Evolutionary conservation across 257 asterid genomes (phyloP), one percentile per base, ranked within the genome.

Genomic region (Datura wrightii): DNA sequence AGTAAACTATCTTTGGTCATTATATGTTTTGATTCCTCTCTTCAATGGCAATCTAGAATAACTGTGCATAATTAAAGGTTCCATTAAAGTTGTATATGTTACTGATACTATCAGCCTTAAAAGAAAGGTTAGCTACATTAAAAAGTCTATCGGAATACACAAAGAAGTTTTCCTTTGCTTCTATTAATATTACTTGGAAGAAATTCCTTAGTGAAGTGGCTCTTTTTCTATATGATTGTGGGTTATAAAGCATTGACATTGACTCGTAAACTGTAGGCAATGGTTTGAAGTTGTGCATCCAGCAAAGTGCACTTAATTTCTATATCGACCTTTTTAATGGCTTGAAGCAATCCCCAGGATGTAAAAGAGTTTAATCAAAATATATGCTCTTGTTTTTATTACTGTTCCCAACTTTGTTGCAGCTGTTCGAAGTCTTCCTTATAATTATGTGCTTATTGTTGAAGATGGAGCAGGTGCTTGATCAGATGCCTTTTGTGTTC

Each of bases 201-300:
- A 69, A 39, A 39, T 39, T 69, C 7, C 52, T 39, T 39, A 39
- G 15, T 69, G 79, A 71, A 71, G 7, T 9, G 79, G 34, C 55
- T 42, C 55, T 24, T 70, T 56, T 42, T 18, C 31, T 24, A 24
- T 24, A 24, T 24, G 31, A 24, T 24, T 24, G 31, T 24, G 79
- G 55, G 36, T 48, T 70, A 70, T 18, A 42, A n/a, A 67, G 31
- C 78, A 67, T 39, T 69, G 34, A 8, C 52, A 37, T 37, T 70
- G 53, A 18, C 31, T 70, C 16, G 14, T 41, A 18, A 71, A 42
- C 79, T 42, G 55, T 71, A 42, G 79, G 37, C 37, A 70, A 8
- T 70, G 52, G 79, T 70, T 42, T 70, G 79, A 70, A 70, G 54
- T 18, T 66, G 24, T 66, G 48, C 18, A 66, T 66, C 48, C 48